Percentiles rank a stretch among this genome's conserved stretches.
Conservation (phyloP, 2,329 filamentous ascomycete genomes). For the Diaporthe australafricana region DNA sequence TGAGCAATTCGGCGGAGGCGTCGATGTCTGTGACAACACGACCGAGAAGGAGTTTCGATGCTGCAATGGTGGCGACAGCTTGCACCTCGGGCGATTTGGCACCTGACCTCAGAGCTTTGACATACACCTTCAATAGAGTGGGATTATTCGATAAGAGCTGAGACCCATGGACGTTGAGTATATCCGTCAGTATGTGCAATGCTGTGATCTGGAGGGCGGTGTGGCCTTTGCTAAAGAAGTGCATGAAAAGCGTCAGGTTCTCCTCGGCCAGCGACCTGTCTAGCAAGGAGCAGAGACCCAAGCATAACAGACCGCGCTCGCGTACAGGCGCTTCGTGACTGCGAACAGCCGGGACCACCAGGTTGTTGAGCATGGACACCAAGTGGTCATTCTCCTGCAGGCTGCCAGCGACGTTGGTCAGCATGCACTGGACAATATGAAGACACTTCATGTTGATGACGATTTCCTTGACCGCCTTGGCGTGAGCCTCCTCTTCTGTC, state of each 20-base stretch:
- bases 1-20: conserved; percentile 79
- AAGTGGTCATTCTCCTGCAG: conserved; percentile 90
- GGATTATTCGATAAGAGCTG: conserved; percentile 77
- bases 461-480: conserved; percentile 88
- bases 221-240: conserved; percentile 95
- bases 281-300: conserved; percentile 91
- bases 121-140: conserved; percentile 84
- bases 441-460: conserved; percentile 99
- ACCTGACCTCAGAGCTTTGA: conserved; percentile 81
- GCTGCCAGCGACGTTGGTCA: conserved; percentile 90
- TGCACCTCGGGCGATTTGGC: conserved; percentile 80
- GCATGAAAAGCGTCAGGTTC: conserved; percentile 92
- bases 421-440: conserved; percentile 96
- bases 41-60: conserved; percentile 88
- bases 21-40: conserved; percentile 79
- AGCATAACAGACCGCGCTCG: conserved; percentile 87
- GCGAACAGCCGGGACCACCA: conserved; percentile 94
- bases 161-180: conserved; percentile 88
- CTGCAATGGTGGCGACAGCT: conserved; percentile 81
- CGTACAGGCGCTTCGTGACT: conserved; percentile 93
- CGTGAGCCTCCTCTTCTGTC: conserved; percentile 73
- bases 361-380: conserved; percentile 98
- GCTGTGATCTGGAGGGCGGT: conserved; percentile 89
- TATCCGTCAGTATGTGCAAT: conserved; percentile 91
- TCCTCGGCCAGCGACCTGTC: conserved; percentile 92